phyloP scores from a whole-genome alignment of 2,329 filamentous ascomycete species.

The Plectosphaerella plurivora region DNA sequence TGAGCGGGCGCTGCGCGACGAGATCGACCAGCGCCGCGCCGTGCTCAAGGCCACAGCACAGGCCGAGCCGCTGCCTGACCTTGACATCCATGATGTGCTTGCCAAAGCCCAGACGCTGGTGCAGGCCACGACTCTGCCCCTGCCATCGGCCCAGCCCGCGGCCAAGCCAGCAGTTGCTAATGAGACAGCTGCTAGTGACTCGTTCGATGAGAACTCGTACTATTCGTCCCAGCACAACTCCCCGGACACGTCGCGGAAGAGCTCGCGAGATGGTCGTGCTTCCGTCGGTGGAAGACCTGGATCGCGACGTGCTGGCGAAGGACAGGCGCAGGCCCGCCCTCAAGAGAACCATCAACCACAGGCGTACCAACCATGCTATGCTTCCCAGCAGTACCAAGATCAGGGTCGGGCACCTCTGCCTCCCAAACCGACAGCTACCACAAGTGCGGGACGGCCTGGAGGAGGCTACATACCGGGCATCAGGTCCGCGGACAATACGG shows the following conservation, averaged over 20 bases:
- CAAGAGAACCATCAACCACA: neutral
- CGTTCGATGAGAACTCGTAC: constrained; percentile 89
- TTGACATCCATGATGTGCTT: constrained; percentile 70
- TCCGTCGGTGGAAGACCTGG: constrained; percentile 15
- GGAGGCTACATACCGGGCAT: constrained; percentile 3
- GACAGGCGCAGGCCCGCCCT: neutral
- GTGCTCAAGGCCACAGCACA: constrained; percentile 36
- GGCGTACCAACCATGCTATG: constrained; percentile 7
- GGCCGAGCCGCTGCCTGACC: constrained; percentile 53
- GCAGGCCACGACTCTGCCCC: constrained; percentile 59
- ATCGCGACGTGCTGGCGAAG: neutral
- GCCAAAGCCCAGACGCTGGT: constrained; percentile 67
- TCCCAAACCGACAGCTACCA: constrained; percentile 10
- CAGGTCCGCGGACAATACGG: neutral
- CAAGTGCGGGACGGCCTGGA: constrained; percentile 4
- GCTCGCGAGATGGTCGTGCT: constrained; percentile 43
- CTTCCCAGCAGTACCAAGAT: constrained; percentile 14
- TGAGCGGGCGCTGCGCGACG: constrained; percentile 72
- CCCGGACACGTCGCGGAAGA: constrained; percentile 44
- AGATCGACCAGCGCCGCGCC: constrained; percentile 60
- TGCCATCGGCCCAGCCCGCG: constrained; percentile 41
- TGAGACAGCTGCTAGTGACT: constrained; percentile 65
- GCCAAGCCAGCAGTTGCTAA: constrained; percentile 46
- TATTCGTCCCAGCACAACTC: constrained; percentile 94
- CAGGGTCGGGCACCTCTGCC: constrained; percentile 7